These are phyloP conservation scores for Beauveria rudraprayagi DNA, from an alignment of 2,329 filamentous ascomycete genomes.

Conservation along the genomic window DNA sequence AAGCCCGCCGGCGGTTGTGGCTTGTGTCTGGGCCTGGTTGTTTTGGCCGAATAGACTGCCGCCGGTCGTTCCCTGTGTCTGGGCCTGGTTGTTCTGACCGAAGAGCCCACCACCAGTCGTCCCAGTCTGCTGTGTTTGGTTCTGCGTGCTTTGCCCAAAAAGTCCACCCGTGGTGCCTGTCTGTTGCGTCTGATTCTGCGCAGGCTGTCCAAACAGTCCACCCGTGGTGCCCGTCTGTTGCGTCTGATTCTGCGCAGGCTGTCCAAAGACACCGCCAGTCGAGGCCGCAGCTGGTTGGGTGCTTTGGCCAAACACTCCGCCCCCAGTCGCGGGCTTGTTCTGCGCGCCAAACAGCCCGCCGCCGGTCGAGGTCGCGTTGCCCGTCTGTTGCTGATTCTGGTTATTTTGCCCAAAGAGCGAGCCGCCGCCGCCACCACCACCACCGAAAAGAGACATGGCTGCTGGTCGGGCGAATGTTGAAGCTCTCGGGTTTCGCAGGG, in stretches of 20 bases:
- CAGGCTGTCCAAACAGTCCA: conserved; percentile 14
- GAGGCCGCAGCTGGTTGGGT: neutral
- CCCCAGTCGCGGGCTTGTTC: conserved; percentile 10
- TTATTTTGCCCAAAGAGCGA: conserved; percentile 18
- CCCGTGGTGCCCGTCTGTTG: conserved; percentile 5
- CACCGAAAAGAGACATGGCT: conserved; percentile 14
- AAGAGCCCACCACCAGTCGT: conserved; percentile 13
- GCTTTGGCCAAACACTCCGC: conserved; percentile 13
- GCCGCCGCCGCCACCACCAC: conserved; percentile 13
- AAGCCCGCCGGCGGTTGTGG: conserved; percentile 9
- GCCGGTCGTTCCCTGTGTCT: conserved; percentile 1
- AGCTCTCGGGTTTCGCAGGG: conserved; percentile 11
- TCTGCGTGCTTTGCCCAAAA: conserved; percentile 12
- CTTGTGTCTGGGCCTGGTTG: conserved; percentile 16
- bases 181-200: conserved; percentile 4
- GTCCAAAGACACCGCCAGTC: conserved; percentile 14
- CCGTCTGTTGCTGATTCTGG: conserved; percentile 11
- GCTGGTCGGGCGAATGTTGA: conserved; percentile 8
- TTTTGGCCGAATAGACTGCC: conserved; percentile 16
- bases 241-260: conserved; percentile 4
- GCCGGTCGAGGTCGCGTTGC: neutral
- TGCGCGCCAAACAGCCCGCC: conserved; percentile 14
- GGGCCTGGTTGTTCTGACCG: conserved; percentile 12
- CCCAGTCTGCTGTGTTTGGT: conserved; percentile 12
- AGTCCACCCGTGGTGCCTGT: conserved; percentile 7